Base-by-base conservation (phyloP, 148 eudicot genomes). In the Amaranthus hypochondriacus region DNA sequence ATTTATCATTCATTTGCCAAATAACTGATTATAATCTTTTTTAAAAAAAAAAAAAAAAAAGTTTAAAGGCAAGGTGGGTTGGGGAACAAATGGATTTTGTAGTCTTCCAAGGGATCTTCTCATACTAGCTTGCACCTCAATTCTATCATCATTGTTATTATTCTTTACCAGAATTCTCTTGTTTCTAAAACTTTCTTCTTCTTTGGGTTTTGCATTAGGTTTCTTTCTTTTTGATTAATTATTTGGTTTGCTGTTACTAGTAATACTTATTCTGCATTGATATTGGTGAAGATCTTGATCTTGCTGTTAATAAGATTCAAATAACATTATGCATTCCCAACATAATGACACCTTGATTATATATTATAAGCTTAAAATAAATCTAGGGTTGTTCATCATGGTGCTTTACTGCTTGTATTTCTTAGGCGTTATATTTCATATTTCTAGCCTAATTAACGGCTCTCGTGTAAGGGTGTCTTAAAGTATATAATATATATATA, bases 81-180 rank as follows among this genome's bases (percentile, higher is more conserved):
- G 6, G 78, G 76, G 69, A 82, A 78, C 80, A 80, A 80, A 79
- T 43, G 76, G 88, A 87, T 85, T 86, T 86, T 88, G 89, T 88
- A 82, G 86, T 80, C 76, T 74, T 79, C 84, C 89, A 81, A 88
- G 86, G 83, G 87, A 86, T 86, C 81, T 79, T 86, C 86, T 72
- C 79, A 64, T 78, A 62, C 71, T 15, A 15, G 7, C n/a, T 28
- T 28, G 39, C 15, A 13, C 51, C 39, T 5, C 48, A 21, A 8
- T 42, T 62, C 70, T 11, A 59, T 55, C 54, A 75, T 50, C 6
- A 75, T 81, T 77, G 78, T 82, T 56, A 80, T 82, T 81, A 71
- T 73, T 75, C 82, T 79, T 57, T 77, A 62, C 71, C 62, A 50
- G 46, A 52, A 64, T 78, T 71, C 52, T 43, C 81, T 58, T 51